Conservation (phyloP, 2,329 filamentous ascomycete genomes). For the Colletotrichum tofieldiae region DNA sequence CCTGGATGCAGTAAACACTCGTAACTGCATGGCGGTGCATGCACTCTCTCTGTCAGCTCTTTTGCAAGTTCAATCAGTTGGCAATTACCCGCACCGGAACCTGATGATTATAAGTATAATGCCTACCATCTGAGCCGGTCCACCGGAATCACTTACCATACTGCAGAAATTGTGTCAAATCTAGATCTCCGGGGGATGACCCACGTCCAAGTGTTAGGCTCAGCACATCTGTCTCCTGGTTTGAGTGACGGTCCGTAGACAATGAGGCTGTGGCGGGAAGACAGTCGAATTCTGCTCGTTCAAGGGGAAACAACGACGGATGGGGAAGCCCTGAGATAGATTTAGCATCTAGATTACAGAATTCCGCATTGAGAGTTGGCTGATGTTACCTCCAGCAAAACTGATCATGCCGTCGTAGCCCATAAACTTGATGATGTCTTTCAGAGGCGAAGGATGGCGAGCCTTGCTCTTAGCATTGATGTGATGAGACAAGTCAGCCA, state of each 20-base stretch:
- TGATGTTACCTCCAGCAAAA: slow-evolving; percentile 48
- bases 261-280: slow-evolving; percentile 28
- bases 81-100: slow-evolving; percentile 42
- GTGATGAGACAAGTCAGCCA: slow-evolving; percentile 51
- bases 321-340: slow-evolving; percentile 47
- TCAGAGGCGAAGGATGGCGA: slow-evolving; percentile 51
- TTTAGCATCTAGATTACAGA: not conserved
- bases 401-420: slow-evolving; percentile 53
- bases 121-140: not conserved
- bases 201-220: slow-evolving; percentile 31
- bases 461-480: slow-evolving; percentile 50
- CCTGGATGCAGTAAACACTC: slow-evolving; percentile 49
- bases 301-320: slow-evolving; percentile 49
- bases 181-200: not conserved
- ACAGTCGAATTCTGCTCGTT: slow-evolving; percentile 40
- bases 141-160: not conserved
- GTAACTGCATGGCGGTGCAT: slow-evolving; percentile 45
- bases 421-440: slow-evolving; percentile 55
- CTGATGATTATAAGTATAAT: not conserved
- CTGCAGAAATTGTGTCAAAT: not conserved
- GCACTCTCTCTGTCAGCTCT: slow-evolving; percentile 45
- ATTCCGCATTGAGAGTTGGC: not conserved
- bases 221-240: not conserved
- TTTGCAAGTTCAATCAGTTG: slow-evolving; percentile 41
- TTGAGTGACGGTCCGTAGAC: not conserved